phyloP scores from a whole-genome alignment of 257 asterid species.

The Capsicum chinense region DNA sequence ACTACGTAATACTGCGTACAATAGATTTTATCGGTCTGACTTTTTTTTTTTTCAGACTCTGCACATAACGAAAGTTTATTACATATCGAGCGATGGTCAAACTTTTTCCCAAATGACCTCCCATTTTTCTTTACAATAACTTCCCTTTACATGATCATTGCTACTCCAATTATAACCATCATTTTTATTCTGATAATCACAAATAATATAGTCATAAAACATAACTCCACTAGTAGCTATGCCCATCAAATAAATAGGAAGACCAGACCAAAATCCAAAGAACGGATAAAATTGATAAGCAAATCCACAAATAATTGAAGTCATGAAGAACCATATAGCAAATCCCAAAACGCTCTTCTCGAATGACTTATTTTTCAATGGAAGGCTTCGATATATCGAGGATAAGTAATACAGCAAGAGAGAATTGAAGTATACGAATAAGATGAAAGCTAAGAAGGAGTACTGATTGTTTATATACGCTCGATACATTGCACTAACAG shows the following conservation, averaged over 20 bases:
- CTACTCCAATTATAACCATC: background rate
- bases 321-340: conserved; percentile 19
- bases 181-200: background rate
- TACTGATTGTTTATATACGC: background rate
- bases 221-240: background rate
- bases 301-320: conserved; percentile 7
- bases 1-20: background rate
- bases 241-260: background rate
- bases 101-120: conserved; percentile 12
- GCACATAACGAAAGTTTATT: background rate
- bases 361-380: background rate
- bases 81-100: accelerated
- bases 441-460: conserved; percentile 5
- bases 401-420: background rate
- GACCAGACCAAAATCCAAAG: background rate
- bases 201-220: conserved; percentile 27
- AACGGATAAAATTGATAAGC: conserved; percentile 14
- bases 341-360: background rate
- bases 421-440: background rate
- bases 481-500: background rate
- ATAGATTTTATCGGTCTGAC: accelerated
- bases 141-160: background rate
- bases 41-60: background rate
- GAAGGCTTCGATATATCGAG: background rate
- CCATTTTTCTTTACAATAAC: conserved; percentile 4